Evolutionary conservation across 768 basidiomycete genomes (phyloP).

Genomic region (Chlorophyllum brunneum): DNA sequence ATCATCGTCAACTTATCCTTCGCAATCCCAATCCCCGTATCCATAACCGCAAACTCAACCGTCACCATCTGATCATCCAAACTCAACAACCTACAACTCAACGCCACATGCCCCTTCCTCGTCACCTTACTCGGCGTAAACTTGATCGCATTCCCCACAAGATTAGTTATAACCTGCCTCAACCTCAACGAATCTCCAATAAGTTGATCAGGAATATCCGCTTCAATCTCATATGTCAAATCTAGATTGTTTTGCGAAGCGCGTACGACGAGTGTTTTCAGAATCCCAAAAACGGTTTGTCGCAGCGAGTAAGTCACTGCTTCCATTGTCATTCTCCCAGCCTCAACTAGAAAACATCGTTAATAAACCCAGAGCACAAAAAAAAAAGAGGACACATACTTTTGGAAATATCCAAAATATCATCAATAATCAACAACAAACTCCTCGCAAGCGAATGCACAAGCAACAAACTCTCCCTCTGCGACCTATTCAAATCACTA

Average conservation of each 20-base stretch:
- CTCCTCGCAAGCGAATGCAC: constrained; percentile 94
- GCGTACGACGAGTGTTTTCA: constrained; percentile 97
- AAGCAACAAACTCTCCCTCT: constrained; percentile 91
- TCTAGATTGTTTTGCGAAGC: constrained; percentile 96
- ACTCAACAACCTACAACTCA: constrained; percentile 78
- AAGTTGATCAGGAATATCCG: constrained; percentile 93
- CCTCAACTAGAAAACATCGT: constrained; percentile 66
- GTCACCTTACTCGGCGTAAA: constrained; percentile 83
- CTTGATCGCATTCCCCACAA: constrained; percentile 96
- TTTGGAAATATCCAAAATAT: constrained; percentile 99
- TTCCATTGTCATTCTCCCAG: constrained; percentile 99
- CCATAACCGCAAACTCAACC: constrained; percentile 94
- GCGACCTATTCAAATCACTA: constrained; percentile 89
- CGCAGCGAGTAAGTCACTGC: constrained; percentile 96
- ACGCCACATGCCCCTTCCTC: constrained; percentile 84
- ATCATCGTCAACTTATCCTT: constrained; percentile 97
- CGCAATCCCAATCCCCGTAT: constrained; percentile 98
- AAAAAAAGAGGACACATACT: constrained; percentile 54
- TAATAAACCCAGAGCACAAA: constrained; percentile 6
- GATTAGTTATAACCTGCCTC: constrained; percentile 92
- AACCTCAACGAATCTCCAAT: constrained; percentile 95
- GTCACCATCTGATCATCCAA: constrained; percentile 82
- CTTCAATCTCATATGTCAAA: constrained; percentile 93
- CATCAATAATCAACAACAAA: constrained; percentile 94
- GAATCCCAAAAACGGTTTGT: constrained; percentile 94